Evolutionary conservation across 805 yeast genomes (phyloP), one percentile per base, ranked within the genome.

Genomic region (Metschnikowia similis): DNA sequence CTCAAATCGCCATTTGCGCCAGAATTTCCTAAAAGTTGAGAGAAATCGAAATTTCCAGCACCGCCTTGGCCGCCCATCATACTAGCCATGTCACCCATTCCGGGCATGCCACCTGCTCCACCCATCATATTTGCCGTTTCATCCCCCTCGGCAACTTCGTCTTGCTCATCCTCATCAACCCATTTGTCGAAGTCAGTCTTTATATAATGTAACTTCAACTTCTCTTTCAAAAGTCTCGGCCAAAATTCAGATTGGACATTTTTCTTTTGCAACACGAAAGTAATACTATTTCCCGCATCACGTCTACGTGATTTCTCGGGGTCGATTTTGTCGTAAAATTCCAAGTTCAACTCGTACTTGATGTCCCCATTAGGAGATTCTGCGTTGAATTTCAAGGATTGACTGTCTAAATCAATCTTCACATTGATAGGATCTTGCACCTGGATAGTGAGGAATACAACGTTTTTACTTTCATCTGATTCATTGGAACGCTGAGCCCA

Each of bases 111-210:
- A n/a, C 58, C 63, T 41, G 50, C 43, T 37, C 62, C 64, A 28
- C 58, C 60, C 56, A 56, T 52, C 56, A 51, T 54, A 47, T 65
- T 59, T 27, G 66, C 63, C 54, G 69, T 55, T 41, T 65, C 70
- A 17, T 66, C 81, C 26, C 70, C 77, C 38, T 76, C 85, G 9
- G 74, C 76, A 46, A 69, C 74, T 51, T 83, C 91, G 37, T 89
- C 90, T 71, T 92, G 99, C 71, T 92, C 99, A 65, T 92, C 99
- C 74, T 92, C 98, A 65, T 92, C 99, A 37, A 88, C 96, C 99
- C 99, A 92, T 69, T 85, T 88, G 74, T 91, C 96, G 65, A 92
- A 92, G 65, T 92, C 98, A 11, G 99, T 92, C 76, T 88, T 87
- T 66, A 92, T 81, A 70, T 80, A 88, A 56, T 84, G 89, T 54